Evolutionary conservation across 371 early-diverging fungal species (phyloP).

Genomic region (Lichtheimia corymbifera): DNA sequence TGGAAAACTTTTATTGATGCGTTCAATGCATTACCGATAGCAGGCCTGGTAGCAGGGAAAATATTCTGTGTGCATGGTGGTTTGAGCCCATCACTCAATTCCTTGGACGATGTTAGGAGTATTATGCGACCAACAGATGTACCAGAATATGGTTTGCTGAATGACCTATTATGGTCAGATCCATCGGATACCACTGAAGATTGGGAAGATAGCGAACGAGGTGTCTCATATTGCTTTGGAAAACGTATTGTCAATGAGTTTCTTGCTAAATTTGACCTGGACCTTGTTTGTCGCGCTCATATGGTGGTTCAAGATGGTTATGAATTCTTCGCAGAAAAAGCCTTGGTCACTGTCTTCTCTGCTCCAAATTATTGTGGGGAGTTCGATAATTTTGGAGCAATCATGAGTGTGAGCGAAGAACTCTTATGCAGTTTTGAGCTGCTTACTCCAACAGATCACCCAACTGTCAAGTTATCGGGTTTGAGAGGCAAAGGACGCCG

Average conservation of each 20-base stretch:
- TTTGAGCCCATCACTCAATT: conserved; percentile 79
- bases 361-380: conserved; percentile 99
- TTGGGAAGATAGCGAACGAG: conserved; percentile 98
- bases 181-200: conserved; percentile 76
- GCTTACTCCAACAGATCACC: conserved; percentile 47
- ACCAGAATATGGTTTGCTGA: conserved; percentile 90
- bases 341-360: conserved; percentile 96
- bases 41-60: conserved; percentile 95
- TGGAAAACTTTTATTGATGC: conserved; percentile 98
- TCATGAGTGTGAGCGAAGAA: conserved; percentile 95
- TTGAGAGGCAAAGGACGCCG: conserved; percentile 26
- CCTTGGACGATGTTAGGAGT: conserved; percentile 92
- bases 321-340: conserved; percentile 96
- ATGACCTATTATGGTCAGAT: conserved; percentile 92
- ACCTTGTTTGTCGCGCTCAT: conserved; percentile 97
- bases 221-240: conserved; percentile 96
- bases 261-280: conserved; percentile 71
- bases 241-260: conserved; percentile 87
- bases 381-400: conserved; percentile 96
- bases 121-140: conserved; percentile 95
- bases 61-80: conserved; percentile 99
- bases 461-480: conserved; percentile 16
- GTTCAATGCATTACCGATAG: conserved; percentile 98
- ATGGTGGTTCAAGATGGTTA: conserved; percentile 99
- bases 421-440: conserved; percentile 89